Evolutionary conservation across 1,284 basidiomycete genomes (phyloP).

Genomic region (Moesziomyces sp.): DNA sequence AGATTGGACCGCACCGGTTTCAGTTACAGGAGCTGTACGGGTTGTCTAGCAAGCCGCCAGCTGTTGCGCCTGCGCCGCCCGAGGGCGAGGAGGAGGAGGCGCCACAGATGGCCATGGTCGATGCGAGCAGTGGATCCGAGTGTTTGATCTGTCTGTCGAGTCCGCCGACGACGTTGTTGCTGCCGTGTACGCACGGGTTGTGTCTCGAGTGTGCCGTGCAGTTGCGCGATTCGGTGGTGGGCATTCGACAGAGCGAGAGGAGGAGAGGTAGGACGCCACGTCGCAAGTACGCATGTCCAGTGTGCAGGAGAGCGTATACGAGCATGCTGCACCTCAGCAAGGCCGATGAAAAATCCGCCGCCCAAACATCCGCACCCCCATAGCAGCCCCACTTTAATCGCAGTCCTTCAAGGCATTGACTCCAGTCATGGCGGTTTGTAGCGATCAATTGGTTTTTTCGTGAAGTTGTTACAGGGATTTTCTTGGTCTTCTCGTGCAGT

Average conservation of each 20-base stretch:
- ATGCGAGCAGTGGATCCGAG: constrained; percentile 51
- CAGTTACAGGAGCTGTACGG: constrained; percentile 66
- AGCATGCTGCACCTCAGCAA: constrained; percentile 57
- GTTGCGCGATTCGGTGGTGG: constrained; percentile 61
- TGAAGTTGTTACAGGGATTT: too few relatives aligned
- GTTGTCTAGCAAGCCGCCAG: constrained; percentile 51
- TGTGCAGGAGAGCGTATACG: constrained; percentile 61
- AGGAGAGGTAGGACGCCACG: constrained; percentile 58
- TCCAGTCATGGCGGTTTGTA: too few relatives aligned
- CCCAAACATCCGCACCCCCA: constrained; percentile 9
- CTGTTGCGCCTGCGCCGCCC: constrained; percentile 22
- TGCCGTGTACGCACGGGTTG: constrained; percentile 66
- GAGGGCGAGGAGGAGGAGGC: constrained; percentile 31
- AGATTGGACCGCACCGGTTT: constrained; percentile 62
- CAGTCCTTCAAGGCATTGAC: too few relatives aligned
- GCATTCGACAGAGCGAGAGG: constrained; percentile 53
- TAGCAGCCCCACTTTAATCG: too few relatives aligned
- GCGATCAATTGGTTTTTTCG: too few relatives aligned
- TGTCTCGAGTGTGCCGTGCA: constrained; percentile 65
- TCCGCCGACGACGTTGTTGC: constrained; percentile 61
- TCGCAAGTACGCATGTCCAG: constrained; percentile 62
- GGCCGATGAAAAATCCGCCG: constrained; percentile 56
- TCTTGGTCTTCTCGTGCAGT: neutral
- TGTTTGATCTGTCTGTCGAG: constrained; percentile 64
- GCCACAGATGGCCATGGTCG: constrained; percentile 24